Evolutionary conservation across 495 filamentous ascomycete species (phyloP).

Genomic region (Amphirosellinia nigrospora): DNA sequence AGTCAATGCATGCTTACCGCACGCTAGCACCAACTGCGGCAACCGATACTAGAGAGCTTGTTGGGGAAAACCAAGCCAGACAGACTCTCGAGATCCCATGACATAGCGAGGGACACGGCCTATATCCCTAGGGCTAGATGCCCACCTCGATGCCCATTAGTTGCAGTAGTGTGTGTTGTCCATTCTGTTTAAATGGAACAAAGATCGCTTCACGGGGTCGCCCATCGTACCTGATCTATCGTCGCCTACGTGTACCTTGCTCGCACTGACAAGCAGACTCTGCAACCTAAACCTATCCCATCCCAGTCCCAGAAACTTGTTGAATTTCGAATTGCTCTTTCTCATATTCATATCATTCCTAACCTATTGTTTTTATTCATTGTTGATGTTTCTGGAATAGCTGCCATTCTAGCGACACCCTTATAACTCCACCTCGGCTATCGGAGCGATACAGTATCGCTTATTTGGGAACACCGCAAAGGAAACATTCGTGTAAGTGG

Average conservation of each 20-base stretch:
- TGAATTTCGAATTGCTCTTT: slow-evolving; percentile 3
- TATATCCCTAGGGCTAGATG: background rate
- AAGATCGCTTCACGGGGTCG: slow-evolving; percentile 18
- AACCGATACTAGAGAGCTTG: slow-evolving; percentile 3
- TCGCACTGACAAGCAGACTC: background rate
- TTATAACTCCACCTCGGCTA: background rate
- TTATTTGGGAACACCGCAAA: background rate
- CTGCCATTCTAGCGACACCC: background rate
- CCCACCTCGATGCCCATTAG: background rate
- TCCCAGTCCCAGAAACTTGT: background rate
- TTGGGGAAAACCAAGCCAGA: slow-evolving; percentile 6
- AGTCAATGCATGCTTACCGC: slow-evolving; percentile 9
- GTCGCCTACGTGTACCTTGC: slow-evolving; percentile 2
- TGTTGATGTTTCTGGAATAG: background rate
- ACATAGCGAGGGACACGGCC: background rate
- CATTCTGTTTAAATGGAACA: slow-evolving; percentile 15
- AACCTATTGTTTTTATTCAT: background rate
- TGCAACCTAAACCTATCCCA: slow-evolving; percentile 1
- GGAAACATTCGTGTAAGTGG: slow-evolving; percentile 10
- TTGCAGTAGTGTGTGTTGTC: slow-evolving; percentile 15
- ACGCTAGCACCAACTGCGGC: slow-evolving; percentile 15
- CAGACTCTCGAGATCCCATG: slow-evolving; percentile 16
- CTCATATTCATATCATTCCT: background rate
- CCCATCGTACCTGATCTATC: slow-evolving; percentile 11
- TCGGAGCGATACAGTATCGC: background rate